Base-by-base conservation (phyloP, 2,329 filamentous ascomycete species). In the Fusarium piperis region DNA sequence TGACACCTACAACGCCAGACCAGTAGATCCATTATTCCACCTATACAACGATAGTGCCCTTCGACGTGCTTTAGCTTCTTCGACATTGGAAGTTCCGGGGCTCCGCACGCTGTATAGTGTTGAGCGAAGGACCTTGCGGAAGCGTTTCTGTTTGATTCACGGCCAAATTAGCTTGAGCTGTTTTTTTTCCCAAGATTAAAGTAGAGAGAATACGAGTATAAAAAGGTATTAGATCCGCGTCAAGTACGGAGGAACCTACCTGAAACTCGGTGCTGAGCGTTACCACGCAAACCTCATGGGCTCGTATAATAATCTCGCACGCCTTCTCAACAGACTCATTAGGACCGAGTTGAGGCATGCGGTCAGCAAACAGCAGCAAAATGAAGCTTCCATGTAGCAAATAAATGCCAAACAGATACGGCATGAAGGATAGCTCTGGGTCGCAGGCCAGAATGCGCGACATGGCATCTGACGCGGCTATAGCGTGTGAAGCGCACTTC, bases 381-480 rank as follows among this genome's bases (percentile, higher is more conserved):
- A 86, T 83, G 55, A 87, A 86, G 67, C 84, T 86, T 0, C 85
- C 85, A 57, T 86, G 85, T 5, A 87, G 78, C 0, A 87, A 78
- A 62, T 87, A 88, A 9, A 87, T 86, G 1, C 85, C 85, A 58
- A 87, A 86, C 4, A 87, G 78, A 70, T 86, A 87, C 2, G 85
- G 84, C 83, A 87, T 87, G 58, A 87, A 87, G 0, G 82, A 83
- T 33, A 87, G 78, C 66, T 87, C 85, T 4, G 83, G 84, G 67
- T 87, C 85, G n/a, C 82, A 78, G 2, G 79, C 77, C 8, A 87
- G 77, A 58, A 87, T 86, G 10, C 81, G 78, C 15, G 81, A 82
- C 16, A 87, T 80, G 3, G 83, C 82, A 46, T 85, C 80, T 3
- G 83, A 84, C 0, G 85, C 85, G 1, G 82, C 81, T 57, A 87